These are phyloP conservation scores for Boechera retrofracta DNA, from an alignment of 345 rosid genomes.

Conservation along the genomic window DNA sequence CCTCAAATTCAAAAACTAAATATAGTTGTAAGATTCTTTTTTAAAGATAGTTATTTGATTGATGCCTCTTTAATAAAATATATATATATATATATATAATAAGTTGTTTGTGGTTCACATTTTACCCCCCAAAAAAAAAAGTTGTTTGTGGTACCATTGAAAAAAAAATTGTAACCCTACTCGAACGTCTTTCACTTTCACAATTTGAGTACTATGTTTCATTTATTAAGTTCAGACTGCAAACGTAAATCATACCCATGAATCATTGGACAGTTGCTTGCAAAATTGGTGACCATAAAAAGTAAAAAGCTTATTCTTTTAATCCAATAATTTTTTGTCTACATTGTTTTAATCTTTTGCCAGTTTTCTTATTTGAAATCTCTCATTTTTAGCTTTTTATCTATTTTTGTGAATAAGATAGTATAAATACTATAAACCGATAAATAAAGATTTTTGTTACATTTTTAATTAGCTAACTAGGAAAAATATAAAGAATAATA, in stretches of 20 bases:
- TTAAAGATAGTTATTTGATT: slow-evolving; percentile 1
- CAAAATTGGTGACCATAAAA: slow-evolving; percentile 13
- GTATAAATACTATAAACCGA: neutral
- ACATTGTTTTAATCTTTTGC: too few relatives aligned
- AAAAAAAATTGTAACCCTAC: neutral
- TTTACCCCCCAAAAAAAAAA: neutral
- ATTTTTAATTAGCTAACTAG: neutral
- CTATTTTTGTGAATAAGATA: too few relatives aligned
- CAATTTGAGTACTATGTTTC: slow-evolving; percentile 29
- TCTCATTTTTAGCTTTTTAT: too few relatives aligned
- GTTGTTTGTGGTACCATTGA: neutral
- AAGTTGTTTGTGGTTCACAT: neutral
- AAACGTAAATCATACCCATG: slow-evolving; percentile 1
- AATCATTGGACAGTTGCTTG: slow-evolving; percentile 34
- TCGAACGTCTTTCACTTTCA: slow-evolving; percentile 19
- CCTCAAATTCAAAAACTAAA: neutral
- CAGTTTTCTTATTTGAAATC: too few relatives aligned
- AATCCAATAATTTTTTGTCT: neutral
- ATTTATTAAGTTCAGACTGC: slow-evolving; percentile 3
- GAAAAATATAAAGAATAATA: neutral
- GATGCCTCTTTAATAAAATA: neutral
- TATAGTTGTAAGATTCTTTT: slow-evolving; percentile 5
- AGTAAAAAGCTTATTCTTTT: neutral
- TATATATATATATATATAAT: neutral
- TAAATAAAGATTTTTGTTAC: neutral